phyloP scores from a whole-genome alignment of 371 early-diverging fungal genomes.

The Choanephora cucurbitarum region DNA sequence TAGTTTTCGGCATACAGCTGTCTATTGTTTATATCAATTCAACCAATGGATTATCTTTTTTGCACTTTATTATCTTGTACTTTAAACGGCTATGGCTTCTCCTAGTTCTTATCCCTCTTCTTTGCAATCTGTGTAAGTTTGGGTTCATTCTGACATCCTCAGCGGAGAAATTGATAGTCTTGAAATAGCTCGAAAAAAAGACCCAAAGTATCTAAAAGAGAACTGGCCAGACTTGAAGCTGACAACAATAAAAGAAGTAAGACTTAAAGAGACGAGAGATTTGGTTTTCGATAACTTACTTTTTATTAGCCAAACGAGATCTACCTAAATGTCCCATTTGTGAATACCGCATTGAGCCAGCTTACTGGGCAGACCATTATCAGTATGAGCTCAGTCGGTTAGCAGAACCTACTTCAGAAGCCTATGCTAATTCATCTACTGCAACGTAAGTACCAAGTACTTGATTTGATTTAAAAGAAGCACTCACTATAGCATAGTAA shows the following conservation, averaged over 20 bases:
- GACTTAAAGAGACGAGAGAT: not conserved
- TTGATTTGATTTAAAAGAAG: too few species aligned
- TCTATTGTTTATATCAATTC: not conserved
- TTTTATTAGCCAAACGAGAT: constrained; percentile 36
- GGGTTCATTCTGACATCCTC: not conserved
- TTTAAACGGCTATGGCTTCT: not conserved
- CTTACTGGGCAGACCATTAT: constrained; percentile 56
- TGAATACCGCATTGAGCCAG: constrained; percentile 49
- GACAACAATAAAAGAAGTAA: constrained; percentile 46
- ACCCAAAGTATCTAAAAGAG: constrained; percentile 31
- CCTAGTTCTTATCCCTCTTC: not conserved
- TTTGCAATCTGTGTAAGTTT: not conserved
- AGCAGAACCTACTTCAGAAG: constrained; percentile 44
- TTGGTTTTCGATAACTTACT: not conserved
- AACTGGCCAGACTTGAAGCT: constrained; percentile 39
- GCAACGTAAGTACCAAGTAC: constrained; percentile 25
- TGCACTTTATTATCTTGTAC: not conserved
- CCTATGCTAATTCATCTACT: constrained; percentile 24
- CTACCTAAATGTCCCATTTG: constrained; percentile 62
- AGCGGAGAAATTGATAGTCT: not conserved
- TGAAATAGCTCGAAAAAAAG: constrained; percentile 20
- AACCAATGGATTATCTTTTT: not conserved
- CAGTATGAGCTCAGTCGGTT: constrained; percentile 51
- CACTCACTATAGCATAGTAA: too few species aligned
- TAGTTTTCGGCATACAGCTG: not conserved